Conservation (phyloP, 176 grass and related monocot genomes). For the Lolium perenne region DNA sequence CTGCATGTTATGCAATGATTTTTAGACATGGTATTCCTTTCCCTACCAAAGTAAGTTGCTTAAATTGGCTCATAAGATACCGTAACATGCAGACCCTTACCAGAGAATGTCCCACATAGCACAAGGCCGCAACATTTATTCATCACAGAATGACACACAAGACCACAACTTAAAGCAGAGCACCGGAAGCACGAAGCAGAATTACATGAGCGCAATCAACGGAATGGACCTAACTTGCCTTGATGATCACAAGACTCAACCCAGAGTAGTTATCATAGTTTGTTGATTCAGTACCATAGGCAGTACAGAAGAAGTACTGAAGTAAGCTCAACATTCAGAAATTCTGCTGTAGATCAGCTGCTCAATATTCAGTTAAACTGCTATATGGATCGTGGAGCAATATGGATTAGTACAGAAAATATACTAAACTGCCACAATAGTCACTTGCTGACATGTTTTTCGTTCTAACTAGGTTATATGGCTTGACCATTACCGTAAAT, state of each 20-base stretch:
- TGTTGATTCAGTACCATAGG: neutral
- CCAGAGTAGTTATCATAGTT: neutral
- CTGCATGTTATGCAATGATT: neutral
- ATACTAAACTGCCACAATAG: no score
- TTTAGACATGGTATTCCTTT: neutral
- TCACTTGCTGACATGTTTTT: no score
- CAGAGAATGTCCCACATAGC: slow-evolving; percentile 37
- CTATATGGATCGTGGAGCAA: neutral
- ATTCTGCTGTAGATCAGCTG: neutral
- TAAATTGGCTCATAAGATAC: slow-evolving; percentile 5
- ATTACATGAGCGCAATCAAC: slow-evolving; percentile 20
- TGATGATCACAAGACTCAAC: neutral
- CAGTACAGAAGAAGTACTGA: neutral
- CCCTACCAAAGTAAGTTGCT: neutral
- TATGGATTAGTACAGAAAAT: neutral
- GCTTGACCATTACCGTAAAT: no score
- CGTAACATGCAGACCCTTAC: slow-evolving; percentile 21
- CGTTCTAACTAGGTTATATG: no score
- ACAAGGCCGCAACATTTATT: slow-evolving; percentile 26
- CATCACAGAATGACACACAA: slow-evolving; percentile 20
- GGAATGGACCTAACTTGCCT: slow-evolving; percentile 27
- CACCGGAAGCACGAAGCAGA: slow-evolving; percentile 18
- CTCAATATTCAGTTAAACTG: neutral
- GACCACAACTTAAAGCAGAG: slow-evolving; percentile 20
- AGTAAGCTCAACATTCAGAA: neutral